These are phyloP conservation scores for Camellia lanceoleosa DNA, from an alignment of 148 eudicot species.

Conservation along the genomic window DNA sequence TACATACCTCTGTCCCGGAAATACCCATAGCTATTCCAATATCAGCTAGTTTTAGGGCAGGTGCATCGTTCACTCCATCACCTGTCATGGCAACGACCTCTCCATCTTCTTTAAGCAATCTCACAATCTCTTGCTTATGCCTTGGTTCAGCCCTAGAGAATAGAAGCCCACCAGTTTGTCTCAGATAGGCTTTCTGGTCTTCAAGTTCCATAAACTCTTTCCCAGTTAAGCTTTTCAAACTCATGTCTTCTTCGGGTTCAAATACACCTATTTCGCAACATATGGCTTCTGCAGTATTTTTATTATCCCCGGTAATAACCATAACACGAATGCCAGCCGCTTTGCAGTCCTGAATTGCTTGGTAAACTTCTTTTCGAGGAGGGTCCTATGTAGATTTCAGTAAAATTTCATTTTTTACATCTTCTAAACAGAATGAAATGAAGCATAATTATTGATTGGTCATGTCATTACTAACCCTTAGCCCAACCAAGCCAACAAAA, in stretches of 20 bases:
- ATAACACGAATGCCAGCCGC: conserved; percentile 55
- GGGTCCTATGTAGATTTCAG: conserved; percentile 33
- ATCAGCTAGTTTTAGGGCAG: conserved; percentile 54
- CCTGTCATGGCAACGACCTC: conserved; percentile 68
- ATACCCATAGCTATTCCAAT: conserved; percentile 63
- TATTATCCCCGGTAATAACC: conserved; percentile 55
- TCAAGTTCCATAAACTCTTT: conserved; percentile 42
- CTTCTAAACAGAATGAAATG: neutral
- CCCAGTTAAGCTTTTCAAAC: conserved; percentile 40
- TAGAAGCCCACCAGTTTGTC: conserved; percentile 47
- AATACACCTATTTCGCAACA: conserved; percentile 57
- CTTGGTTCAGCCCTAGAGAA: conserved; percentile 60
- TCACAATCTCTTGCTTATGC: conserved; percentile 59
- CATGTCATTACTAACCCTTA: conserved; percentile 20
- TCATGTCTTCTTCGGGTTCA: conserved; percentile 36
- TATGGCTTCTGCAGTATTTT: conserved; percentile 57
- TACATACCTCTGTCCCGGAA: conserved; percentile 49
- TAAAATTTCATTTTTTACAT: neutral
- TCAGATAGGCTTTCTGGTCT: conserved; percentile 33
- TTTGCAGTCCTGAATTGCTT: conserved; percentile 53
- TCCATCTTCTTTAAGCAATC: conserved; percentile 48
- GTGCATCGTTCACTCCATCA: conserved; percentile 63
- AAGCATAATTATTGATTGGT: neutral
- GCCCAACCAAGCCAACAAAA: conserved; percentile 33
- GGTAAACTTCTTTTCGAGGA: conserved; percentile 49